Conservation (phyloP, 768 basidiomycete genomes). For the Hygrocybe punicea region DNA sequence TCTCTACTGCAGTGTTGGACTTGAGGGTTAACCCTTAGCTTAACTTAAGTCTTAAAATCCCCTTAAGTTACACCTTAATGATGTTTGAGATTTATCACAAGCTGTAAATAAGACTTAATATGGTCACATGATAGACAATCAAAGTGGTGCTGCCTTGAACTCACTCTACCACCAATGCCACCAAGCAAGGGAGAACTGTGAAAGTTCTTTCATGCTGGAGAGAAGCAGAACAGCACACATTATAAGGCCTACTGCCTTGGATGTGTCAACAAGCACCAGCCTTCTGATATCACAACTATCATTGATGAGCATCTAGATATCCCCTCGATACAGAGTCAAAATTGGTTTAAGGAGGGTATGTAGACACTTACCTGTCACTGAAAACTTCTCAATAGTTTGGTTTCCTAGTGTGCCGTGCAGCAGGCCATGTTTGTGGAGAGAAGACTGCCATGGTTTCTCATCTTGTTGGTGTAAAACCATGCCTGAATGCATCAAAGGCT, state of each 20-base stretch:
- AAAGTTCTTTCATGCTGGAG: slow-evolving; percentile 18
- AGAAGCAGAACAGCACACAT: slow-evolving; percentile 23
- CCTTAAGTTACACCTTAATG: slow-evolving; percentile 8
- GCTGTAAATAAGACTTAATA: background rate
- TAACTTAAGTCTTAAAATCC: slow-evolving; percentile 17
- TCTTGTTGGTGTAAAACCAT: slow-evolving; percentile 19
- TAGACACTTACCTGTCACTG: background rate
- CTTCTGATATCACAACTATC: background rate
- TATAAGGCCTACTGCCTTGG: slow-evolving; percentile 19
- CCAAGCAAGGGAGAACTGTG: slow-evolving; percentile 18
- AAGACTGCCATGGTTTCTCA: slow-evolving; percentile 27
- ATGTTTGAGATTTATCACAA: slow-evolving; percentile 4
- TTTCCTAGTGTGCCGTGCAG: slow-evolving; percentile 16
- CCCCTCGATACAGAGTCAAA: background rate
- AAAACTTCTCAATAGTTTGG: background rate
- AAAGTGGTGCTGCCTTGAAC: background rate
- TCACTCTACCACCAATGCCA: slow-evolving; percentile 13
- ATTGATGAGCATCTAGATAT: background rate
- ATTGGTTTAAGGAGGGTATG: background rate
- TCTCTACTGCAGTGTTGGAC: slow-evolving; percentile 18
- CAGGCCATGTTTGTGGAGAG: slow-evolving; percentile 20
- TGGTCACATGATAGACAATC: background rate
- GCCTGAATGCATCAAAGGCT: slow-evolving; percentile 17
- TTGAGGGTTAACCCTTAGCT: slow-evolving; percentile 14
- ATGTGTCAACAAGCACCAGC: slow-evolving; percentile 7